A percentile compares a stretch with the other conserved stretches of the same genome.
Evolutionary conservation across 1,139 yeast species (phyloP).

Genomic region (Saccharomycopsis hybrid): DNA sequence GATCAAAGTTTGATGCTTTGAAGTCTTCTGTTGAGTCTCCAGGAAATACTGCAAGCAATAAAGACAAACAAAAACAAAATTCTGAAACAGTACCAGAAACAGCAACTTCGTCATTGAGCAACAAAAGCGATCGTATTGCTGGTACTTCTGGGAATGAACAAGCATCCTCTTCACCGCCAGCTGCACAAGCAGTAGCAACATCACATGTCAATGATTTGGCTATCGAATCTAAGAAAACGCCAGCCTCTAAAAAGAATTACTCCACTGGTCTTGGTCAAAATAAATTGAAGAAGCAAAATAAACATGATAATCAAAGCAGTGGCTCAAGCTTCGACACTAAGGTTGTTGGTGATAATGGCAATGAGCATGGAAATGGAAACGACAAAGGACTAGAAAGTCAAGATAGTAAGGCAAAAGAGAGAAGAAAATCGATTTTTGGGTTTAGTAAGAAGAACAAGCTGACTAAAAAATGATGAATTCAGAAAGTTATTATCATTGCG

Average conservation of each 20-base stretch:
- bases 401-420: not conserved
- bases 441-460: slow-evolving; percentile 9
- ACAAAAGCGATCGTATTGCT: too few relatives aligned
- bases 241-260: not conserved
- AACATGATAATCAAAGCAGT: not conserved
- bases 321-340: not conserved
- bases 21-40: too few relatives aligned
- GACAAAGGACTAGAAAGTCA: not conserved
- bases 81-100: too few relatives aligned
- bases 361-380: not conserved
- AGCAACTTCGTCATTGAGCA: too few relatives aligned
- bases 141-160: too few relatives aligned
- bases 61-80: too few relatives aligned
- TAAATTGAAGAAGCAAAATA: not conserved
- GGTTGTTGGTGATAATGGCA: not conserved
- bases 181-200: too few relatives aligned
- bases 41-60: too few relatives aligned
- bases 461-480: not conserved
- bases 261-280: not conserved
- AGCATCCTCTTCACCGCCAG: too few relatives aligned
- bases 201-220: too few relatives aligned
- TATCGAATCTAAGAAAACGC: not conserved
- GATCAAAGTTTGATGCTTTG: too few relatives aligned
- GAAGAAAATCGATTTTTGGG: slow-evolving; percentile 18
- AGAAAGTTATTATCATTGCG: too few relatives aligned